A percentile compares a stretch with the other conserved stretches of the same genome.
Conservation (phyloP, 139 green algal genomes). For the Coelastrella sp. region DNA sequence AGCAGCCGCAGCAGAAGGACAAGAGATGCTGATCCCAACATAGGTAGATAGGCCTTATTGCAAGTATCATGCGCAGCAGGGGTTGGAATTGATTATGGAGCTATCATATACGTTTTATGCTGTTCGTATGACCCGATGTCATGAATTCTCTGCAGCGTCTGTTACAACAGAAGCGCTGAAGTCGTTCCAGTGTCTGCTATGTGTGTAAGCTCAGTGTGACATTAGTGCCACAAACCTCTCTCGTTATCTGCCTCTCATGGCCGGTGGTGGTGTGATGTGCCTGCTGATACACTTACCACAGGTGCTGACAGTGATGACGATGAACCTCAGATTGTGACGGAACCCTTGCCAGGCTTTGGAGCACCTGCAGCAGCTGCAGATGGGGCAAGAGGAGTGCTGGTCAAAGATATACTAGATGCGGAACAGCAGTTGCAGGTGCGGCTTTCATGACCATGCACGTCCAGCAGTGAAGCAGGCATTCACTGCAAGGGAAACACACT, state of each 20-base stretch:
- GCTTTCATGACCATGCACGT: not conserved
- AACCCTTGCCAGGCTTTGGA: not conserved
- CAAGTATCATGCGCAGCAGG: not conserved
- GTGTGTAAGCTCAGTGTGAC: not conserved
- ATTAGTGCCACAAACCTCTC: not conserved
- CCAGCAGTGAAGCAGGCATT: not conserved
- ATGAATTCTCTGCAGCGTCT: no score
- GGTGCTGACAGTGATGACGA: constrained; percentile 65
- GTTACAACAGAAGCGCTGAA: no score
- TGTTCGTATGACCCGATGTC: no score
- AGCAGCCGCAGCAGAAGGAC: constrained; percentile 15
- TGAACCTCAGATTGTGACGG: not conserved
- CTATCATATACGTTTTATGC: no score
- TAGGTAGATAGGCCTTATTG: not conserved
- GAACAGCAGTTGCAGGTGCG: constrained; percentile 72
- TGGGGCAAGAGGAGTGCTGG: constrained; percentile 69
- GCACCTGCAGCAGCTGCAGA: constrained; percentile 22
- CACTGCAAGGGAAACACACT: no score
- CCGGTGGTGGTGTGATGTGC: no score
- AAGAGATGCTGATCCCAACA: not conserved
- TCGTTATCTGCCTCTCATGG: no score
- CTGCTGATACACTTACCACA: constrained; percentile 23
- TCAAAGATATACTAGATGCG: constrained; percentile 77
- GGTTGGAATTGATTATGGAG: no score
- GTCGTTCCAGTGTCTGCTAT: no score